Conservation (phyloP, 2,329 filamentous ascomycete genomes). For the Zasmidium angulare region DNA sequence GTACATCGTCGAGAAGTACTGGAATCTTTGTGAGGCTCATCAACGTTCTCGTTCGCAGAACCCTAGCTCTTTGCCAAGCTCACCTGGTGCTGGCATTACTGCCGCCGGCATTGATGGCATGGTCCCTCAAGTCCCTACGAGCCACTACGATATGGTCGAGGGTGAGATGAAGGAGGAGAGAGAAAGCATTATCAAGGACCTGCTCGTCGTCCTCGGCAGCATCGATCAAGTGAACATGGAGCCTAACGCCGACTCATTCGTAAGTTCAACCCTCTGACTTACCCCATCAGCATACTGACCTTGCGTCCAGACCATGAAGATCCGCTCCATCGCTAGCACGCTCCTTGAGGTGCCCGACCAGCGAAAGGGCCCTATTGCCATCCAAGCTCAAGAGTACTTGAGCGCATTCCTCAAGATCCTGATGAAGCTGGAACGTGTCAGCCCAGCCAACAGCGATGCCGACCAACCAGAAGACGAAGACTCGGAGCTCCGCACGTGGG, state of each 20-base stretch:
- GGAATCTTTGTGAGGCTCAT: conserved; percentile 69
- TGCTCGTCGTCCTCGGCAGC: conserved; percentile 71
- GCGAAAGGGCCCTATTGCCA: conserved; percentile 52
- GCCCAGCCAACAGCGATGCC: conserved; percentile 47
- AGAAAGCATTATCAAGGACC: conserved; percentile 76
- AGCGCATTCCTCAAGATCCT: conserved; percentile 72
- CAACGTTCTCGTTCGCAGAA: conserved; percentile 39
- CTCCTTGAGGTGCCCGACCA: conserved; percentile 64
- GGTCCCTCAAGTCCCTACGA: conserved; percentile 31
- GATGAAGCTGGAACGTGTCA: conserved; percentile 68
- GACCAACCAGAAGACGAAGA: conserved; percentile 61
- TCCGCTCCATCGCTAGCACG: conserved; percentile 79
- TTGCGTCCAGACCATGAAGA: conserved; percentile 67
- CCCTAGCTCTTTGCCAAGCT: conserved; percentile 40
- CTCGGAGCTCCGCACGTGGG: conserved; percentile 74
- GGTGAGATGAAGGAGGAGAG: conserved; percentile 71
- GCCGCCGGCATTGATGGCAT: conserved; percentile 39
- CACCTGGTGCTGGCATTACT: conserved; percentile 33
- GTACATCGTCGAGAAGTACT: conserved; percentile 84
- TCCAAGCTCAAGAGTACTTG: conserved; percentile 69
- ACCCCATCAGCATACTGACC: background rate
- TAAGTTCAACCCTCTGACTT: conserved; percentile 44
- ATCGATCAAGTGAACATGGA: conserved; percentile 87
- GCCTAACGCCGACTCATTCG: conserved; percentile 64
- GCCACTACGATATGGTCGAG: conserved; percentile 51